Evolutionary conservation across 2,329 filamentous ascomycete genomes (phyloP).

Genomic region (Rhynchosporium secalis): DNA sequence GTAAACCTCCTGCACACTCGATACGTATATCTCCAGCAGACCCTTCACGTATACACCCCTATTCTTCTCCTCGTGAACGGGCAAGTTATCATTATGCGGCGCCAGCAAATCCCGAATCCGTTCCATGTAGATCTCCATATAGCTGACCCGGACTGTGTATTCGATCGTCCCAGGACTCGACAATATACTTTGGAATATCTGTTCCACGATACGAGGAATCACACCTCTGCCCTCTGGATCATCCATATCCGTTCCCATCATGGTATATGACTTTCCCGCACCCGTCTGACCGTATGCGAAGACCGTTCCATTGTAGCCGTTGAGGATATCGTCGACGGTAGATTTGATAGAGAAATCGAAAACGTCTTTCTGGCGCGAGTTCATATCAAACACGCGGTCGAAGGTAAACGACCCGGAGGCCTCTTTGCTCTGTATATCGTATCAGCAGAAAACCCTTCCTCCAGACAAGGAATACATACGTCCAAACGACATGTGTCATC

Average conservation of each 20-base stretch:
- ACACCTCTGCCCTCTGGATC: constrained; percentile 87
- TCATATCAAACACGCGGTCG: constrained; percentile 96
- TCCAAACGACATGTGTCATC: constrained; percentile 86
- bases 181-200: constrained; percentile 95
- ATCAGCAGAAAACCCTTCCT: constrained; percentile 33
- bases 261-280: constrained; percentile 98
- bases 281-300: constrained; percentile 99
- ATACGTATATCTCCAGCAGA: constrained; percentile 90
- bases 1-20: constrained; percentile 92
- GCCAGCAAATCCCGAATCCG: constrained; percentile 89
- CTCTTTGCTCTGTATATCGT: constrained; percentile 68
- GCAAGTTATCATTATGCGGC: constrained; percentile 92
- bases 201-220: constrained; percentile 94
- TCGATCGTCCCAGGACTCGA: constrained; percentile 90
- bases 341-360: constrained; percentile 97
- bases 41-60: constrained; percentile 96
- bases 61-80: constrained; percentile 97
- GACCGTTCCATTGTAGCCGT: constrained; percentile 98
- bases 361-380: constrained; percentile 84
- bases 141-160: constrained; percentile 97
- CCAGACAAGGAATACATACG: constrained; percentile 53
- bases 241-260: constrained; percentile 96
- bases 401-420: constrained; percentile 88
- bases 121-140: constrained; percentile 99
- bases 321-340: constrained; percentile 96